These are phyloP conservation scores for Alisma plantagoaquatica DNA, from an alignment of 106 monocot genomes.

Conservation along the genomic window DNA sequence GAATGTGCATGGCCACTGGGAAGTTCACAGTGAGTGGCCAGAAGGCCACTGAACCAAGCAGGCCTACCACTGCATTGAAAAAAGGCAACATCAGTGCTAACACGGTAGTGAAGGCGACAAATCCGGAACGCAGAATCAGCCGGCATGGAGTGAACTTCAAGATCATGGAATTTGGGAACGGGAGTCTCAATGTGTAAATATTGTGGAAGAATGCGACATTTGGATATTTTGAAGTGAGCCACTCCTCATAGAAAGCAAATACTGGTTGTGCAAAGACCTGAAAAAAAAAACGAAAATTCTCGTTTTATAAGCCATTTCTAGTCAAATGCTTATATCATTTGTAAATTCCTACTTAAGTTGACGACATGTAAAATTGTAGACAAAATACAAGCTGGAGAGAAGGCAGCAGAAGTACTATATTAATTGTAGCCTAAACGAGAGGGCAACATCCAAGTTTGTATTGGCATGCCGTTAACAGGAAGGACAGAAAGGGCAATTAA, in stretches of 20 bases:
- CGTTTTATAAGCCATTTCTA: no score
- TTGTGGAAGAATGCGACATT: slow-evolving; percentile 44
- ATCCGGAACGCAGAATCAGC: slow-evolving; percentile 38
- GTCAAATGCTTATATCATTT: no score
- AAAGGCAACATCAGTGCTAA: slow-evolving; percentile 65
- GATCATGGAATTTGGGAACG: slow-evolving; percentile 18
- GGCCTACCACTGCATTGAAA: slow-evolving; percentile 61
- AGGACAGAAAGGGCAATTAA: no score
- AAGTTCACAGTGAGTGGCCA: slow-evolving; percentile 69
- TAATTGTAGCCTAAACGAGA: no score
- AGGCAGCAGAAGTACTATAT: no score
- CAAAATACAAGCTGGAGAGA: no score
- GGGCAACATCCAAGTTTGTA: no score
- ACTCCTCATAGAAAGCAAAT: slow-evolving; percentile 58
- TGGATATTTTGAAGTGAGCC: slow-evolving; percentile 36
- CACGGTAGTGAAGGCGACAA: slow-evolving; percentile 49
- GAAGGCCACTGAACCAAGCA: slow-evolving; percentile 60
- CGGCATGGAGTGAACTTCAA: slow-evolving; percentile 50
- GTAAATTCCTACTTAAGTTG: no score
- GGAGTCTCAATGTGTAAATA: slow-evolving; percentile 28
- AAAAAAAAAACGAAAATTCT: no score
- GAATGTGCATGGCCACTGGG: slow-evolving; percentile 40
- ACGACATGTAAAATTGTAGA: no score
- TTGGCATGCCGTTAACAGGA: no score
- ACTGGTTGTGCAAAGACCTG: slow-evolving; percentile 71